These are phyloP conservation scores for Diutina neorugosa DNA, from an alignment of 1,139 yeast genomes.

Conservation along the genomic window DNA sequence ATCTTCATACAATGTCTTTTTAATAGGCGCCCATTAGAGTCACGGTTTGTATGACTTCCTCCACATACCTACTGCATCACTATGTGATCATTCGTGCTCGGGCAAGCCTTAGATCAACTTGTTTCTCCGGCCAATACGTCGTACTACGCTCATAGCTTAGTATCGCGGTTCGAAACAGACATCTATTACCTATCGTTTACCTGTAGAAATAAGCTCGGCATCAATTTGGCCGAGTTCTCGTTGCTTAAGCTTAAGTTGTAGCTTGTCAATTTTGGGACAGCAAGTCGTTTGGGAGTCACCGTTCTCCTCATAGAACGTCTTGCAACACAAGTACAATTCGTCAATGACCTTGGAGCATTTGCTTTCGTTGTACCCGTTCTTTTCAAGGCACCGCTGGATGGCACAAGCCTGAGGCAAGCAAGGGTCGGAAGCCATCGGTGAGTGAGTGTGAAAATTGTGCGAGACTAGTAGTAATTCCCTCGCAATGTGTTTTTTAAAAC, in stretches of 20 bases:
- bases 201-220: conserved; percentile 28
- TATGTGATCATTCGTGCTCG: conserved; percentile 68
- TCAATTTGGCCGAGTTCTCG: conserved; percentile 39
- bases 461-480: background rate
- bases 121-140: conserved; percentile 56
- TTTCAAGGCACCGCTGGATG: conserved; percentile 51
- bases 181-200: conserved; percentile 12
- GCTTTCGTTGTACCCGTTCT: conserved; percentile 45
- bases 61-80: conserved; percentile 38
- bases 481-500: background rate
- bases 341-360: conserved; percentile 51
- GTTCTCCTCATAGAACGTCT: conserved; percentile 35
- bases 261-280: conserved; percentile 48
- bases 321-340: conserved; percentile 49
- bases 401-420: conserved; percentile 46
- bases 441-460: background rate
- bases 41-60: conserved; percentile 52
- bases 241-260: conserved; percentile 47
- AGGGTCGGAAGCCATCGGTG: background rate
- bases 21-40: conserved; percentile 88
- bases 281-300: conserved; percentile 49
- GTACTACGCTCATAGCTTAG: conserved; percentile 23
- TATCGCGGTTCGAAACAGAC: conserved; percentile 65
- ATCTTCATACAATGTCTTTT: conserved; percentile 57
- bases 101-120: conserved; percentile 69